Evolutionary conservation across 148 eudicot genomes (phyloP).

Genomic region (Camellia granthamiana): DNA sequence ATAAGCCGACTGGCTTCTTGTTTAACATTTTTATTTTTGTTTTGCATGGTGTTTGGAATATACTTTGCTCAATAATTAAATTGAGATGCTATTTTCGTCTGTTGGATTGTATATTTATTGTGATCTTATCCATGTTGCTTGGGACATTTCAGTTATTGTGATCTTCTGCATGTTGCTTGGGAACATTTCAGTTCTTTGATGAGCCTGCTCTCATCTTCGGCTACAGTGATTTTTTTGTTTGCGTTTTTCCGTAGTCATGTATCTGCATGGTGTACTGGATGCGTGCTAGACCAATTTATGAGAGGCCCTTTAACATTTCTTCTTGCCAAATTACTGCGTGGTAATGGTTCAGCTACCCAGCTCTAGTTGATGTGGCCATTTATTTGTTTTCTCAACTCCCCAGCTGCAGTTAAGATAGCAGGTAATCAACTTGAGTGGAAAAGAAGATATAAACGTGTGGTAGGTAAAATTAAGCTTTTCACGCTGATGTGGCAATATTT

Average conservation of each 20-base stretch:
- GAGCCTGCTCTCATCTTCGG: background rate
- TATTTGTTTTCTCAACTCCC: no score
- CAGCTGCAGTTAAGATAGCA: no score
- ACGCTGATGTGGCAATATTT: no score
- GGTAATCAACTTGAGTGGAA: no score
- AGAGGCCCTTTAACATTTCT: no score
- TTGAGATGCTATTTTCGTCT: background rate
- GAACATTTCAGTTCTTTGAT: background rate
- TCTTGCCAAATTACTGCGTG: no score
- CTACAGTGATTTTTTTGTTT: background rate
- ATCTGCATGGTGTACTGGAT: no score
- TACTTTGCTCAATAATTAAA: background rate
- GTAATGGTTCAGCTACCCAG: no score
- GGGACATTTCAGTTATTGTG: background rate
- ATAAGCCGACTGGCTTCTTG: slow-evolving; percentile 8
- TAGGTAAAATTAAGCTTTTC: no score
- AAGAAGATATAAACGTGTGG: no score
- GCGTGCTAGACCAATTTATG: no score
- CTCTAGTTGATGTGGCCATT: no score
- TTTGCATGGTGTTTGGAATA: background rate
- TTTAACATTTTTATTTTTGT: background rate
- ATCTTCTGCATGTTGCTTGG: background rate
- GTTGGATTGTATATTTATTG: background rate
- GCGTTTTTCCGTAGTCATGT: background rate
- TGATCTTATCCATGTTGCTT: background rate